These are phyloP conservation scores for Geotrichum restrictum DNA, from an alignment of 1,139 yeast species.

Conservation along the genomic window DNA sequence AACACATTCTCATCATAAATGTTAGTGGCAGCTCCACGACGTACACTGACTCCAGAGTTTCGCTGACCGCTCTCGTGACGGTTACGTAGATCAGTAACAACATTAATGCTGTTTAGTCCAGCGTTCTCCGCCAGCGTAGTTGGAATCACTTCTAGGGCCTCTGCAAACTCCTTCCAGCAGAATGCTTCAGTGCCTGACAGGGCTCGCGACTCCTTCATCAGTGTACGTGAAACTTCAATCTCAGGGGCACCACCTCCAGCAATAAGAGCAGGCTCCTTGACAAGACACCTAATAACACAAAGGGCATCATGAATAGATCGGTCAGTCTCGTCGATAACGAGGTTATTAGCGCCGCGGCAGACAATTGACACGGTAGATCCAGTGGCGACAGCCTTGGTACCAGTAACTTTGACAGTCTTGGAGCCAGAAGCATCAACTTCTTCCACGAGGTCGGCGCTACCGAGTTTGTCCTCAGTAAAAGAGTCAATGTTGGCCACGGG, in stretches of 20 bases:
- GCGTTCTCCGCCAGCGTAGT: conserved; percentile 97
- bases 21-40: conserved; percentile 90
- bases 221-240: conserved; percentile 80
- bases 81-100: conserved; percentile 89
- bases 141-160: conserved; percentile 93
- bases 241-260: conserved; percentile 99
- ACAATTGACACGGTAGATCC: conserved; percentile 83
- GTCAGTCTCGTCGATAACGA: conserved; percentile 91
- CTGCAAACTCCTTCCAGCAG: conserved; percentile 93
- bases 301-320: conserved; percentile 95
- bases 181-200: conserved; percentile 89
- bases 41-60: conserved; percentile 92
- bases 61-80: conserved; percentile 87
- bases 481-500: conserved; percentile 95
- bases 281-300: conserved; percentile 93
- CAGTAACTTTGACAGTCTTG: conserved; percentile 86
- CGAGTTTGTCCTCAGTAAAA: conserved; percentile 88
- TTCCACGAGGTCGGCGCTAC: conserved; percentile 86
- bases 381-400: conserved; percentile 56
- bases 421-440: conserved; percentile 91
- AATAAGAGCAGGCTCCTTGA: conserved; percentile 87
- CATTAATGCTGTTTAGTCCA: conserved; percentile 89
- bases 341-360: conserved; percentile 89
- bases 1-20: conserved; percentile 90
- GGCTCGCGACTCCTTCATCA: conserved; percentile 71